These are phyloP conservation scores for Sporormia fimetaria DNA, from an alignment of 495 filamentous ascomycete species.

Conservation along the genomic window DNA sequence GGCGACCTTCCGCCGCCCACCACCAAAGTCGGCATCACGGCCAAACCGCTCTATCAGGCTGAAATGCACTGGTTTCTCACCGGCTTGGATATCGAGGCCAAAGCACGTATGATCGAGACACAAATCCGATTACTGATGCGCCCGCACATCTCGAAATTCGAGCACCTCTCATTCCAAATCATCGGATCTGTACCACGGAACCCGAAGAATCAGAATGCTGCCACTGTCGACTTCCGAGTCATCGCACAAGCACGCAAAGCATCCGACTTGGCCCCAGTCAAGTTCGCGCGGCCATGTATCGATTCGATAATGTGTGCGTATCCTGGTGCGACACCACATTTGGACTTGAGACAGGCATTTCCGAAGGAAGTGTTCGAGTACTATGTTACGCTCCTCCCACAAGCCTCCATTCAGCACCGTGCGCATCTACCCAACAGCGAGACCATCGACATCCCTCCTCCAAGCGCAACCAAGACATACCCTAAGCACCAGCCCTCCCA, in stretches of 20 bases:
- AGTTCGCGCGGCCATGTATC: constrained; percentile 33
- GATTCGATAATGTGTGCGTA: constrained; percentile 33
- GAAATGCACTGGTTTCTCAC: constrained; percentile 33
- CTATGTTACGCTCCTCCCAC: constrained; percentile 26
- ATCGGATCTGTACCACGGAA: constrained; percentile 10
- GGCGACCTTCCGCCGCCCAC: constrained; percentile 43
- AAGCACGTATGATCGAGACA: constrained; percentile 34
- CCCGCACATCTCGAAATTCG: constrained; percentile 20
- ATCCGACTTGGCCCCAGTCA: constrained; percentile 25
- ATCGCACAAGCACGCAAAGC: constrained; percentile 22
- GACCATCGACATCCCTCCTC: constrained; percentile 18
- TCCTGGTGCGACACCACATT: constrained; percentile 33
- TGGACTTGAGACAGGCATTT: constrained; percentile 25
- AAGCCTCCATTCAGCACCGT: constrained; percentile 6
- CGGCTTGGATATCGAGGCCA: constrained; percentile 29
- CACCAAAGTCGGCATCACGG: constrained; percentile 43
- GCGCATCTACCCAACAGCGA: constrained; percentile 20
- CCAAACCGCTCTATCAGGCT: constrained; percentile 38
- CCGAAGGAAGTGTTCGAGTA: constrained; percentile 19
- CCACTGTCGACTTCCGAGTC: constrained; percentile 25
- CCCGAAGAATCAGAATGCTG: constrained; percentile 17
- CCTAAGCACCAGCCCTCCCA: constrained; percentile 19
- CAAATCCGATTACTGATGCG: constrained; percentile 20
- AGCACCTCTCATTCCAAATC: constrained; percentile 19
- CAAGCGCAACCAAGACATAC: constrained; percentile 10